Conservation (phyloP, 805 yeast species). For the Spencermartinsiella europaea region DNA sequence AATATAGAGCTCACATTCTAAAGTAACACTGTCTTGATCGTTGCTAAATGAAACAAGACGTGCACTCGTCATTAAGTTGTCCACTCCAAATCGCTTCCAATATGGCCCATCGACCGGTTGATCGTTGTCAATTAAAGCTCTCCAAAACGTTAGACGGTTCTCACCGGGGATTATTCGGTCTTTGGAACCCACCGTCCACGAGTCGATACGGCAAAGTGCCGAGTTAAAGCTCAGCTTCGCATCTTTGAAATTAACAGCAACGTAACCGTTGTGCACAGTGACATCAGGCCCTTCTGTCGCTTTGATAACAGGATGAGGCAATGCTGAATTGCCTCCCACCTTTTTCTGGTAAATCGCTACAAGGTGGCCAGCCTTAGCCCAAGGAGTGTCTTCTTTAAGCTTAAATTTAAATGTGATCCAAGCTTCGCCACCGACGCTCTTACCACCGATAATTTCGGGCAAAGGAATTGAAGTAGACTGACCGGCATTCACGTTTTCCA, state of each 20-base stretch:
- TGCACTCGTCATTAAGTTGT: constrained; percentile 6
- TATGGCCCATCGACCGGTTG: constrained; percentile 25
- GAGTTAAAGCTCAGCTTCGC: constrained; percentile 7
- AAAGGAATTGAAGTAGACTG: not conserved
- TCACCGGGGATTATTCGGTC: constrained; percentile 8
- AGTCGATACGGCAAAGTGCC: constrained; percentile 6
- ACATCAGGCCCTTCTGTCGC: not conserved
- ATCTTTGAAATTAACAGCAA: not conserved
- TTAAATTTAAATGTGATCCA: constrained; percentile 9
- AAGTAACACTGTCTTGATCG: constrained; percentile 17
- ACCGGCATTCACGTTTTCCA: constrained; percentile 3
- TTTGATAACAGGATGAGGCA: not conserved
- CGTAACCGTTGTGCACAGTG: not conserved
- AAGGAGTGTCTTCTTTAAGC: constrained; percentile 8
- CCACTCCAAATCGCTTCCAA: constrained; percentile 27
- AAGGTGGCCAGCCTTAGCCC: constrained; percentile 24
- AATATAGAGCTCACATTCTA: constrained; percentile 19
- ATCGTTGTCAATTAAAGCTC: constrained; percentile 33
- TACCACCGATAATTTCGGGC: not conserved
- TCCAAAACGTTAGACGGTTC: constrained; percentile 26
- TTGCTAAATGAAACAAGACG: constrained; percentile 26
- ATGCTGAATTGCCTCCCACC: not conserved
- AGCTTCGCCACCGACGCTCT: not conserved
- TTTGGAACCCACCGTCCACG: constrained; percentile 9
- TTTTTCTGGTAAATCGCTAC: constrained; percentile 28